phyloP scores from a whole-genome alignment of 2,329 filamentous ascomycete genomes.

The Epichloe baconii region DNA sequence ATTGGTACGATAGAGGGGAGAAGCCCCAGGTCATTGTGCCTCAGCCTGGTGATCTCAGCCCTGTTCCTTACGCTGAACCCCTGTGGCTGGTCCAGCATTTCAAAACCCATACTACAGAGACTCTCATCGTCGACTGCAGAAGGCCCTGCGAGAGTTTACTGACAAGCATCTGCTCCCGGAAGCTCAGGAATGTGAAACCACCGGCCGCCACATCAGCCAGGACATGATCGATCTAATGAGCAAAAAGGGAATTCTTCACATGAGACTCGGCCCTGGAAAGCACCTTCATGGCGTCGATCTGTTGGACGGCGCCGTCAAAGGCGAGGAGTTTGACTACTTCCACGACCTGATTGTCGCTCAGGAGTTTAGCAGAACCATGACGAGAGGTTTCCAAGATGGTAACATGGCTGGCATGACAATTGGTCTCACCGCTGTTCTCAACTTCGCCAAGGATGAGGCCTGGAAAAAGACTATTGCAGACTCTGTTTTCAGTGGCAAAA shows the following conservation, averaged over 20 bases:
- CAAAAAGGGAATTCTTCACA: constrained; percentile 61
- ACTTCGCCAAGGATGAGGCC: constrained; percentile 57
- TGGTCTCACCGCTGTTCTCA: constrained; percentile 63
- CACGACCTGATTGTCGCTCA: constrained; percentile 68
- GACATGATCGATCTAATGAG: constrained; percentile 69
- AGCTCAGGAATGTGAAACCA: constrained; percentile 61
- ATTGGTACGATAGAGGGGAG: constrained; percentile 68
- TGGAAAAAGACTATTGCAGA: constrained; percentile 54
- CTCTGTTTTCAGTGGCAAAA: constrained; percentile 69
- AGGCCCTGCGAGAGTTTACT: constrained; percentile 58
- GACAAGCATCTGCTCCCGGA: constrained; percentile 60
- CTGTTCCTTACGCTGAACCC: constrained; percentile 74
- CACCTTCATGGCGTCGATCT: constrained; percentile 62
- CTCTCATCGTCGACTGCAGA: constrained; percentile 54
- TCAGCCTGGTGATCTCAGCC: constrained; percentile 56
- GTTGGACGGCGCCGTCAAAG: constrained; percentile 56
- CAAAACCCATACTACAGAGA: constrained; percentile 73
- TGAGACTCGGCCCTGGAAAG: constrained; percentile 72
- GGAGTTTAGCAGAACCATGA: constrained; percentile 57
- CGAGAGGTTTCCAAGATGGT: constrained; percentile 73
- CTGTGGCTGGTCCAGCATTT: constrained; percentile 69
- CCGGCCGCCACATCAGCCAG: constrained; percentile 57
- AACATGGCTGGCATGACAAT: constrained; percentile 84
- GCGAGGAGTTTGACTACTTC: constrained; percentile 77
- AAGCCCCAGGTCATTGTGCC: constrained; percentile 59